Conservation (phyloP, 179 eudicot species). For the Pouteria campechiana region DNA sequence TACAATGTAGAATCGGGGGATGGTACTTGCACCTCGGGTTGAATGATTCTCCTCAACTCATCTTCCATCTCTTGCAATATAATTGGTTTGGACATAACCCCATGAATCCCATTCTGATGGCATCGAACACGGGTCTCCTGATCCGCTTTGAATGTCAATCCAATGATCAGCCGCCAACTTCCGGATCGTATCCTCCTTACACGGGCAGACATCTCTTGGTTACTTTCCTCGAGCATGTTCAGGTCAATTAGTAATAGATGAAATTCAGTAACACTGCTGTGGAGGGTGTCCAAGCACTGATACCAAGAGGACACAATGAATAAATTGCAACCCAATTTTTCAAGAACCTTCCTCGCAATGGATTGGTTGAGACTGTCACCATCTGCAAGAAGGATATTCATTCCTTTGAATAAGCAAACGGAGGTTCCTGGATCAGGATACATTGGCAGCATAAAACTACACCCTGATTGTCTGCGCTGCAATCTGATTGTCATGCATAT, state of each 20-base stretch:
- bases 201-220: slow-evolving; percentile 32
- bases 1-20: too few relatives aligned
- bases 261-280: slow-evolving; percentile 12
- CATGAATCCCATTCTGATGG: slow-evolving; percentile 29
- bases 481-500: too few relatives aligned
- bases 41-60: slow-evolving; percentile 27
- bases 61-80: slow-evolving; percentile 28
- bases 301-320: slow-evolving; percentile 19
- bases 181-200: slow-evolving; percentile 19
- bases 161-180: slow-evolving; percentile 23
- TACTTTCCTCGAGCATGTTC: slow-evolving; percentile 40
- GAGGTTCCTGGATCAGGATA: too few relatives aligned
- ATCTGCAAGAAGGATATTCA: slow-evolving; percentile 24
- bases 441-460: too few relatives aligned
- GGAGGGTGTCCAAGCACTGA: slow-evolving; percentile 27
- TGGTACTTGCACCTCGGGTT: too few relatives aligned
- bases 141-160: slow-evolving; percentile 34
- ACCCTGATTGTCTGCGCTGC: too few relatives aligned
- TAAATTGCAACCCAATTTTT: slow-evolving; percentile 32
- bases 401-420: slow-evolving; percentile 18
- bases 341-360: slow-evolving; percentile 30
- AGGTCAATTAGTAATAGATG: slow-evolving; percentile 30
- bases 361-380: slow-evolving; percentile 30
- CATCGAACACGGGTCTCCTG: slow-evolving; percentile 34
- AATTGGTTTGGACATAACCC: slow-evolving; percentile 35